These are phyloP conservation scores for Salix arbutifolia DNA, from an alignment of 345 rosid species.

Conservation along the genomic window DNA sequence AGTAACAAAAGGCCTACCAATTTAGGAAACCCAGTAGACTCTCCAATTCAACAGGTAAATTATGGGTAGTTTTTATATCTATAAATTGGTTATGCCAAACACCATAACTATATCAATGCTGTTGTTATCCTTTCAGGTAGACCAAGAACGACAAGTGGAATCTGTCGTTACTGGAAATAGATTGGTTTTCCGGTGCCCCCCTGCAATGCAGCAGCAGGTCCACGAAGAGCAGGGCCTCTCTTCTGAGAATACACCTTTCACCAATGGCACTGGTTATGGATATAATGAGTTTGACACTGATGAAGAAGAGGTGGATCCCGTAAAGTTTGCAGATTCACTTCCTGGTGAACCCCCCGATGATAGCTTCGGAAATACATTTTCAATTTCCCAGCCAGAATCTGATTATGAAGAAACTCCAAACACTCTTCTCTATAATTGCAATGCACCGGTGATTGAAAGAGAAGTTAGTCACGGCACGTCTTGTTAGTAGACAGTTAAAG, in stretches of 20 bases:
- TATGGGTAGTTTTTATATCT: not conserved
- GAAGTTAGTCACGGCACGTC: no score
- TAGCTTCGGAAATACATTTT: not conserved
- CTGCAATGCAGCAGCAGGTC: not conserved
- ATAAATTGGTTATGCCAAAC: not conserved
- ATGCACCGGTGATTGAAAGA: not conserved
- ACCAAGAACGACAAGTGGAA: not conserved
- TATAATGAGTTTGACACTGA: not conserved
- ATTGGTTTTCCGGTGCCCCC: not conserved
- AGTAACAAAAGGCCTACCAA: not conserved
- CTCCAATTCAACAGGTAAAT: not conserved
- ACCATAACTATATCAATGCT: no score
- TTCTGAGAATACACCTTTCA: not conserved
- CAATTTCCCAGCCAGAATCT: not conserved
- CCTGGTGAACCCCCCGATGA: not conserved
- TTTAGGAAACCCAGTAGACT: not conserved
- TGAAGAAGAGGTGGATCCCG: not conserved
- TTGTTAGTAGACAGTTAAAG: no score
- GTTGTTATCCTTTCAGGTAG: not conserved
- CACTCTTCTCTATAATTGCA: not conserved
- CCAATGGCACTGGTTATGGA: not conserved
- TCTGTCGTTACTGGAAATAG: not conserved
- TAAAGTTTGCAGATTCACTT: not conserved
- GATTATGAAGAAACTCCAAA: not conserved
- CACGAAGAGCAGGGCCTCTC: not conserved